Percentiles rank a stretch among this genome's conserved stretches.
Evolutionary conservation across 139 green algal genomes (phyloP).

Genomic region (Chlorella sp.): DNA sequence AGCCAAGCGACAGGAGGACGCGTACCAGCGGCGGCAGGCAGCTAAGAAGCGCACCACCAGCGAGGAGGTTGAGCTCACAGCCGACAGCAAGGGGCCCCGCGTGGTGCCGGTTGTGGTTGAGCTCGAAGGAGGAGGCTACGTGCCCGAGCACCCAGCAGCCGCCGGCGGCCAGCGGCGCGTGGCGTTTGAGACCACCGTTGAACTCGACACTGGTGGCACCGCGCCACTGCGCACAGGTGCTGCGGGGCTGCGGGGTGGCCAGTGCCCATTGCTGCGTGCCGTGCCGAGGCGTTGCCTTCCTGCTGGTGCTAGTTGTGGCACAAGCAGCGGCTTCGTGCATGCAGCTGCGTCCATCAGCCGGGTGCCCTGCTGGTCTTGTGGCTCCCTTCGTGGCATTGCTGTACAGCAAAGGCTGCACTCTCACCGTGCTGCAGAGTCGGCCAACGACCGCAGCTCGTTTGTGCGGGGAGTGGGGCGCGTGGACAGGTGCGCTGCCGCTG

Average conservation of each 20-base stretch:
- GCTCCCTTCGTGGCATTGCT: no score
- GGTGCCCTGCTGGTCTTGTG: no score
- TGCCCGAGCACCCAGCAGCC: neutral
- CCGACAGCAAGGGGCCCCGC: neutral
- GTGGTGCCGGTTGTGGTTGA: neutral
- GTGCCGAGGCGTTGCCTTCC: no score
- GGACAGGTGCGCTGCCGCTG: conserved; percentile 2
- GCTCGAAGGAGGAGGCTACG: no score
- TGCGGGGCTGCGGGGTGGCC: no score
- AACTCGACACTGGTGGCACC: conserved; percentile 2
- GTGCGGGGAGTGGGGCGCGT: neutral
- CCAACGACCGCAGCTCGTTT: neutral
- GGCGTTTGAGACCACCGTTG: conserved; percentile 41
- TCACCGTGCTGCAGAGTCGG: neutral
- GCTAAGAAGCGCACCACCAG: conserved; percentile 5
- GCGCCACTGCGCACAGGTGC: conserved; percentile 26
- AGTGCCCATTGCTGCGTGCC: no score
- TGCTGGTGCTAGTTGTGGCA: no score
- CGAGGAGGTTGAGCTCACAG: neutral
- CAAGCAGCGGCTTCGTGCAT: no score
- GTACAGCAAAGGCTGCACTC: no score
- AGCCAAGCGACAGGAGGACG: neutral
- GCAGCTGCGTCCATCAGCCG: no score
- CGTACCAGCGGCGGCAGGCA: neutral
- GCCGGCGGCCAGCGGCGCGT: conserved; percentile 9